Conservation (phyloP, 768 basidiomycete species). For the Pisolithus orientalis region DNA sequence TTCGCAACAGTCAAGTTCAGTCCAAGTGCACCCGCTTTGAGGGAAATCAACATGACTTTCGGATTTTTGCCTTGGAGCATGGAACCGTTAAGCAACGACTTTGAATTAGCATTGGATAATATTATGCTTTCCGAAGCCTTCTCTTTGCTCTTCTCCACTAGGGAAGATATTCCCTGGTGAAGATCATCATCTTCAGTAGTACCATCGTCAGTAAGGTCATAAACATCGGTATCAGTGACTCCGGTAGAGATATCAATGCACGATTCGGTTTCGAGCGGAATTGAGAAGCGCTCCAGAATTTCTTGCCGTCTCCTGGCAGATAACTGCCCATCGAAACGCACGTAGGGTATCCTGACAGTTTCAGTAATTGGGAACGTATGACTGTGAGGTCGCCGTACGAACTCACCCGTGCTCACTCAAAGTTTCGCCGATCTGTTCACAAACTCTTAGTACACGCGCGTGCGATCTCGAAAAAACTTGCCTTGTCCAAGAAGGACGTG, state of each 20-base stretch:
- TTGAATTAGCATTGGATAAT: conserved; percentile 12
- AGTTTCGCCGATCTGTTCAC: conserved; percentile 58
- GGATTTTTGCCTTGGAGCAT: conserved; percentile 44
- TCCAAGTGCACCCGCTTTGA: conserved; percentile 84
- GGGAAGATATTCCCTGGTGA: conserved; percentile 24
- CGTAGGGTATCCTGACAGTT: conserved; percentile 55
- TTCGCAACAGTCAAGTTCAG: conserved; percentile 87
- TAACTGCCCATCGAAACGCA: conserved; percentile 83
- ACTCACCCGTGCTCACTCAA: conserved; percentile 60
- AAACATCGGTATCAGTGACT: background rate
- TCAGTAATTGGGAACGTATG: background rate
- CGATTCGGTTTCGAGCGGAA: conserved; percentile 46
- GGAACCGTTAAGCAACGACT: conserved; percentile 14
- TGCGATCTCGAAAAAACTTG: conserved; percentile 14
- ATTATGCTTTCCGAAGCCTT: conserved; percentile 31
- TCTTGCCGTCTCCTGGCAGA: conserved; percentile 76
- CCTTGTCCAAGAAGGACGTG: conserved; percentile 79
- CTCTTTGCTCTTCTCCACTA: conserved; percentile 21
- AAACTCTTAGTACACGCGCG: background rate
- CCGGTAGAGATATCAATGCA: conserved; percentile 6
- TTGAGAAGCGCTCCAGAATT: conserved; percentile 64
- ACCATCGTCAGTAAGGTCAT: background rate
- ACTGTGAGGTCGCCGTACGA: background rate
- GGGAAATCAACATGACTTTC: conserved; percentile 77
- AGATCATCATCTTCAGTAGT: conserved; percentile 25